A percentile compares a stretch with the other conserved stretches of the same genome.
These are phyloP conservation scores for Monosporozyma aerobia DNA, from an alignment of 805 yeast species.

Conservation along the genomic window DNA sequence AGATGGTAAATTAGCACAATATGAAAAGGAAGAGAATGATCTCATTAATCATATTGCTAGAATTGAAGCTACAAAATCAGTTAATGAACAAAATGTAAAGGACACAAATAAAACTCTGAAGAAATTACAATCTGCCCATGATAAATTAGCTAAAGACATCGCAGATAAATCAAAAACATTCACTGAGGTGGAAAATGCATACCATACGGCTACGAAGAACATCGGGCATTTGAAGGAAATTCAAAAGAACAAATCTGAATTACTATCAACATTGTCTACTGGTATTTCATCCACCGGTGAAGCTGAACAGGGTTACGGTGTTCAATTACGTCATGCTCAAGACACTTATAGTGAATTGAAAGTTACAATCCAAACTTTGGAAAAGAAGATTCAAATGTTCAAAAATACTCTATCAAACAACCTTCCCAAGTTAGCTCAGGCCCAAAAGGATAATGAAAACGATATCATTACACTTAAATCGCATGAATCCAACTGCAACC, in stretches of 20 bases:
- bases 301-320: conserved; percentile 64
- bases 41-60: conserved; percentile 59
- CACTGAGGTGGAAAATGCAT: conserved; percentile 36
- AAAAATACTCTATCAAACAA: conserved; percentile 39
- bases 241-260: conserved; percentile 58
- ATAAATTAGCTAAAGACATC: conserved; percentile 28
- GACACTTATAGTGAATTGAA: conserved; percentile 43
- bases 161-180: conserved; percentile 33
- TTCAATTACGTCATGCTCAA: conserved; percentile 60
- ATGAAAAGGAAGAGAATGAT: conserved; percentile 49
- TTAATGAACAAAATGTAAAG: conserved; percentile 45
- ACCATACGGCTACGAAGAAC: conserved; percentile 35
- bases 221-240: conserved; percentile 39
- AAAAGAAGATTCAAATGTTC: conserved; percentile 50
- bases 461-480: conserved; percentile 33
- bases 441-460: conserved; percentile 41
- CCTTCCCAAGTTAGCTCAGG: conserved; percentile 42
- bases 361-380: conserved; percentile 49
- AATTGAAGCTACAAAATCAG: conserved; percentile 50
- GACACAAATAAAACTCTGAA: conserved; percentile 41
- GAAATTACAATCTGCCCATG: conserved; percentile 29
- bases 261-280: conserved; percentile 71
- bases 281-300: conserved; percentile 82
- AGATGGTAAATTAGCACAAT: conserved; percentile 49
- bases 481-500: conserved; percentile 28